Percentiles rank a stretch among this genome's conserved stretches.
phyloP scores from a whole-genome alignment of 2,329 filamentous ascomycete species.

The Amesomyces nigricolor region DNA sequence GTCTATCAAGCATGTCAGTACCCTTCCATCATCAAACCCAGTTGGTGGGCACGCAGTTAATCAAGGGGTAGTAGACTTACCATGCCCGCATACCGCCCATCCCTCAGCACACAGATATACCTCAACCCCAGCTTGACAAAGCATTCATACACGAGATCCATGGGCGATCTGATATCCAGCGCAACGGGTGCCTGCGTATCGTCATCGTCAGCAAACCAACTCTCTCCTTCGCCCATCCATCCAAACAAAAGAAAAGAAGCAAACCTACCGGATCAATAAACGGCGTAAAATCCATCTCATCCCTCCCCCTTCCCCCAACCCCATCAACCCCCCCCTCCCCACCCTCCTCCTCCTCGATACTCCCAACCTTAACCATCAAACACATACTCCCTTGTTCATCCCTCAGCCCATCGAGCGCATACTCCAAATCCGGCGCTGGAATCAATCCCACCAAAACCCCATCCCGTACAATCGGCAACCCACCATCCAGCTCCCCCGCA shows the following conservation, averaged over 20 bases:
- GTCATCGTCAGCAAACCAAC: neutral
- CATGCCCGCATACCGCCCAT: slow-evolving; percentile 83
- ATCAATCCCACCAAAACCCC: slow-evolving; percentile 83
- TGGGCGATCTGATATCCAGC: slow-evolving; percentile 80
- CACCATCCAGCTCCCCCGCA: slow-evolving; percentile 86
- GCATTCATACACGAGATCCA: slow-evolving; percentile 94
- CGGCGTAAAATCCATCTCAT: slow-evolving; percentile 79
- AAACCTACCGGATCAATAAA: slow-evolving; percentile 77
- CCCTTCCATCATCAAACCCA: slow-evolving; percentile 3
- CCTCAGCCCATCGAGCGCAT: slow-evolving; percentile 75
- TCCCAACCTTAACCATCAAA: slow-evolving; percentile 68
- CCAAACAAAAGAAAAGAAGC: neutral
- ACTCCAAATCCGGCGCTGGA: slow-evolving; percentile 89
- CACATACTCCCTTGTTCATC: slow-evolving; percentile 71
- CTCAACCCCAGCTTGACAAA: slow-evolving; percentile 90
- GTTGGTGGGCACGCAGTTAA: too few species aligned
- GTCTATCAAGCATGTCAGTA: slow-evolving; percentile 42
- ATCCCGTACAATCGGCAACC: slow-evolving; percentile 77
- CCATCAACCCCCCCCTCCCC: slow-evolving; percentile 30
- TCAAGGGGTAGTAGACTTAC: slow-evolving; percentile 43
- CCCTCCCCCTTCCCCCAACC: too few species aligned
- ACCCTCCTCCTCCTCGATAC: slow-evolving; percentile 59
- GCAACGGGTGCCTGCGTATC: slow-evolving; percentile 63
- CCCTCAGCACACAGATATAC: slow-evolving; percentile 82
- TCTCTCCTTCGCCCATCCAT: neutral